These are phyloP conservation scores for Entoloma clypeatum DNA, from an alignment of 1,284 basidiomycete species.

Conservation along the genomic window DNA sequence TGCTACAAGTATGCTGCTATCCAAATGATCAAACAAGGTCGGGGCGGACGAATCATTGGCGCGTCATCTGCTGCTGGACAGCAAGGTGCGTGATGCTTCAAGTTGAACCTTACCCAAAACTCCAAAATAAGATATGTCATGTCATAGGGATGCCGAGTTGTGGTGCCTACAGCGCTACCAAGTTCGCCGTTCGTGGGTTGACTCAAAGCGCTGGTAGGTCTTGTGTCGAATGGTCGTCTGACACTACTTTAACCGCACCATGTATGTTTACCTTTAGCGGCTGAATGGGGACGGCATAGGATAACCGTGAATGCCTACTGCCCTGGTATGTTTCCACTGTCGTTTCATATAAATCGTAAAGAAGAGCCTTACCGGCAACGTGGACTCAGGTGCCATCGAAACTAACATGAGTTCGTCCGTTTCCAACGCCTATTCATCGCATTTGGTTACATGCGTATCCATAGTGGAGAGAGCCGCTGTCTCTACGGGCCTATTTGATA, in stretches of 20 bases:
- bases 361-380: background rate
- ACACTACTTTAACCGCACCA: background rate
- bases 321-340: constrained; percentile 19
- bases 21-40: constrained; percentile 28
- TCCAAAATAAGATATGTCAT: background rate
- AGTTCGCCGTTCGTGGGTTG: constrained; percentile 31
- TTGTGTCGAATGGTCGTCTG: background rate
- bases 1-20: constrained; percentile 26
- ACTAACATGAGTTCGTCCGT: constrained; percentile 15
- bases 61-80: constrained; percentile 23
- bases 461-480: background rate
- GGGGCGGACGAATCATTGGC: constrained; percentile 28
- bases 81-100: constrained; percentile 13
- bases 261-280: constrained; percentile 17
- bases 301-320: constrained; percentile 32
- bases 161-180: constrained; percentile 25
- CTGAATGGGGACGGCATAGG: constrained; percentile 24
- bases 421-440: background rate
- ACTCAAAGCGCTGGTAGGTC: constrained; percentile 26
- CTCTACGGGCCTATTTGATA: background rate
- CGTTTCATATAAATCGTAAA: background rate
- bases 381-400: constrained; percentile 10
- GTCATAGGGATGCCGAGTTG: constrained; percentile 13
- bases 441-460: background rate
- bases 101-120: too few species aligned